These are phyloP conservation scores for Fusarium luffae DNA, from an alignment of 2,329 filamentous ascomycete species.

Conservation along the genomic window DNA sequence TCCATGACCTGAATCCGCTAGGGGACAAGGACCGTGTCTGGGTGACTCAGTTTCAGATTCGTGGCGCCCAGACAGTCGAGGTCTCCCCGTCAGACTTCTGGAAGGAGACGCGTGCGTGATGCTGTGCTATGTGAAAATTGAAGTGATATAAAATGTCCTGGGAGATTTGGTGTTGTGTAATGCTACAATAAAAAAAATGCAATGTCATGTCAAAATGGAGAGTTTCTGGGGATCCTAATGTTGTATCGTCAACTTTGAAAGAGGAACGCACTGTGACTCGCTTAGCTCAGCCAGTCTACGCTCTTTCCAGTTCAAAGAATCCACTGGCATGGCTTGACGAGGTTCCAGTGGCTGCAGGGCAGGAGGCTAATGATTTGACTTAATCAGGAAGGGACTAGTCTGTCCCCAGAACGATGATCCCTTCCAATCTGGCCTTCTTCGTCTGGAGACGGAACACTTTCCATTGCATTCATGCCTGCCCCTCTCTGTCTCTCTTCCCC, in stretches of 20 bases:
- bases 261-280: conserved; percentile 32
- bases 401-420: conserved; percentile 17
- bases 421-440: conserved; percentile 24
- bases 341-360: conserved; percentile 37
- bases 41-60: conserved; percentile 42
- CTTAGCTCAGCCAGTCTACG: conserved; percentile 39
- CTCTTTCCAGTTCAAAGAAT: conserved; percentile 12
- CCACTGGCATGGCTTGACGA: conserved; percentile 33
- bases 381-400: conserved; percentile 8
- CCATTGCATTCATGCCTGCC: conserved; percentile 27
- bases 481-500: conserved; percentile 24
- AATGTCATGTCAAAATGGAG: not conserved
- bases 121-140: conserved; percentile 21
- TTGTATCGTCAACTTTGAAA: not conserved
- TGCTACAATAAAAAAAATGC: conserved; percentile 5
- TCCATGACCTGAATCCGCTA: conserved; percentile 5
- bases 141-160: conserved; percentile 15
- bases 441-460: conserved; percentile 26
- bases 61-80: conserved; percentile 28
- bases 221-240: not conserved
- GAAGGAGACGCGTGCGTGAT: conserved; percentile 21
- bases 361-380: conserved; percentile 14
- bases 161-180: conserved; percentile 27
- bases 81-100: conserved; percentile 7
- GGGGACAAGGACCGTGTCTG: conserved; percentile 22